Evolutionary conservation across 805 yeast genomes (phyloP), one percentile per base, ranked within the genome.

Genomic region (Yueomyces sp.): DNA sequence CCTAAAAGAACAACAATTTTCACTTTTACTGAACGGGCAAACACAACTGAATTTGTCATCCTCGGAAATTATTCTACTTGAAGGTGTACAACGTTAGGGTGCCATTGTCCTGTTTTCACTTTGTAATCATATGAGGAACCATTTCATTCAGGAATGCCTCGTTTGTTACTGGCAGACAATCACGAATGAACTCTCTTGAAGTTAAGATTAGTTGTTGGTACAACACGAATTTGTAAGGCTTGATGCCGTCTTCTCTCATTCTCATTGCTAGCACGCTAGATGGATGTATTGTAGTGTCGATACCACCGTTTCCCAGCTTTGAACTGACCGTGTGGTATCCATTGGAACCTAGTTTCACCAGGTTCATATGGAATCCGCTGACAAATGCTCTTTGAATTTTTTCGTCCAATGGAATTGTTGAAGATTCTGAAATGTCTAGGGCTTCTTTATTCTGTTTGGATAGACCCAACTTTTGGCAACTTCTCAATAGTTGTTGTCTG

Each of bases 1-100:
- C 86, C 95, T 28, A 86, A 92, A 43, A 82, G 94, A 54, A 95
- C 87, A 42, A 92, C 92, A 62, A 92, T 92, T 43, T 70, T 98
- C 47, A 59, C 90, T 3, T 64, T 92, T 36, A 84, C 83, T 28
- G 68, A 74, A 4, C 72, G 74, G 40, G 75, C 77, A 34, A 70
- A 75, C 6, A 77, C 95, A 0, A 58, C 81, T 43, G 65, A 56
- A 1, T 66, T 90, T 39, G 82, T 90, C 19, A 19, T 19, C 19
- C 19, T 19, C 19, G 19, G 19, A 19, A 19, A 19, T 19, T 19
- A 19, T 19, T 19, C 19, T 19, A 19, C 19, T 19, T 19, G 19
- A 19, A 19, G 19, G 19, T 19, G 19, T 19, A 19, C 19, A 19
- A 19, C 19, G 19, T 19, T 19, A 19, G 19, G 19, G 19, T 19